A percentile compares a stretch with the other conserved stretches of the same genome.
Evolutionary conservation across 768 basidiomycete genomes (phyloP).

Genomic region (Suillus ampliporus): DNA sequence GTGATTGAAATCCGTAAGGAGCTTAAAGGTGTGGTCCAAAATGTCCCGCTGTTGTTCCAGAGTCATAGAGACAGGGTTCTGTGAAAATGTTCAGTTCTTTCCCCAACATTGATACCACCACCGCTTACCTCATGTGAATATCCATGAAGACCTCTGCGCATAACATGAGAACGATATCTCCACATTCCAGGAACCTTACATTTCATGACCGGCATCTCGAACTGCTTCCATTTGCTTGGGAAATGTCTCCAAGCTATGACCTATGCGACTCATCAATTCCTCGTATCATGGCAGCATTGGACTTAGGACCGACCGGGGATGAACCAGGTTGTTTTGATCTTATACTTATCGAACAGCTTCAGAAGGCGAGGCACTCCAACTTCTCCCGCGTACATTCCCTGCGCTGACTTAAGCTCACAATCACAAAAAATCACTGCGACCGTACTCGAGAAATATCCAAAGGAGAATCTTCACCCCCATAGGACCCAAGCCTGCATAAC

Average conservation of each 20-base stretch:
- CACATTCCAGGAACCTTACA: conserved; percentile 41
- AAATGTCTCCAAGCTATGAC: conserved; percentile 78
- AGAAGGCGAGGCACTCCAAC: conserved; percentile 72
- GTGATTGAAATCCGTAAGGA: conserved; percentile 70
- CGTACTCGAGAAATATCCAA: conserved; percentile 67
- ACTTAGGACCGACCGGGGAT: conserved; percentile 57
- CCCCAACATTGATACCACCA: not conserved
- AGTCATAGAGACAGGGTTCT: conserved; percentile 67
- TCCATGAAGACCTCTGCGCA: conserved; percentile 62
- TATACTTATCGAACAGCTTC: conserved; percentile 73
- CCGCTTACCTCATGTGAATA: conserved; percentile 67
- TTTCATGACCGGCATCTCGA: conserved; percentile 75
- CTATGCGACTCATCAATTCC: conserved; percentile 32
- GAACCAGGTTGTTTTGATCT: conserved; percentile 76
- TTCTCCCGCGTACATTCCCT: conserved; percentile 79
- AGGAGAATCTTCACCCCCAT: conserved; percentile 76
- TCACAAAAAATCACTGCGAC: not conserved
- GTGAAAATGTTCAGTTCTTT: not conserved
- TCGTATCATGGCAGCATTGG: not conserved
- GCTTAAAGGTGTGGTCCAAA: conserved; percentile 64
- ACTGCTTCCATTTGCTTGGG: conserved; percentile 72
- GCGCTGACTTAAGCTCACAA: not conserved
- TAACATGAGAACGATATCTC: conserved; percentile 1
- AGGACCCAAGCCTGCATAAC: conserved; percentile 63
- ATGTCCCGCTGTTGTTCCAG: conserved; percentile 74